Base-by-base conservation (phyloP, 1,284 basidiomycete species). In the Afroboletus lepidellus region DNA sequence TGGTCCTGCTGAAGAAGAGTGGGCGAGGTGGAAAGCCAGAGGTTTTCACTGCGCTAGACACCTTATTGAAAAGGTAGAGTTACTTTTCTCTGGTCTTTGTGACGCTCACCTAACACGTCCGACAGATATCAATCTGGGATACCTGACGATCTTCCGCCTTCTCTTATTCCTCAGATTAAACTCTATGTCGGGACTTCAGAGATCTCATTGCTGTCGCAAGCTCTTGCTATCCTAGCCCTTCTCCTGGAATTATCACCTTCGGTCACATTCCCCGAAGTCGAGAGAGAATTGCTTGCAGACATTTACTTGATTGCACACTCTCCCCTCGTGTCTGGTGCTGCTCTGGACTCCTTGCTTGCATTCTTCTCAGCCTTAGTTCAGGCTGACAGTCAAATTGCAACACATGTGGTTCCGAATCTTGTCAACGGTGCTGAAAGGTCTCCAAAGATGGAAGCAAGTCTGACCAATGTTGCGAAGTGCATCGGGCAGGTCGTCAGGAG, bases 361-460 rank as follows among this genome's bases (percentile, higher is more conserved):
- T 98, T 98, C 79, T 92, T 92, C 66, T 77, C 77, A 1, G 80
- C 85, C 0, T 81, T 94, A 27, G 90, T 94, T n/a, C 77, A 80
- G 52, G 90, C 91, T 1, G 92, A 96, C 59, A 75, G 79, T 57
- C 81, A 92, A 68, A 91, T 92, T 58, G 82, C 88, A 13, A 84
- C 85, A 0, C 88, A 91, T 58, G 73, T 91, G 12, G 81, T 91
- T 8, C 86, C 84, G 0, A 87, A 80, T 60, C 74, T 95, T 43
- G 85, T 85, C 25, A 74, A 78, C 18, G 69, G 79, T 0, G 76
- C 80, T 6, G 81, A 85, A 61, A 86, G 81, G 60, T 79, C 77
- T 5, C 69, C 75, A 2, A 83, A 78, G 57, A 62, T 66, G 2
- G 84, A 86, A 36, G 75, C 75, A 15, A 85, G 77, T 51, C 72